Conservation (phyloP, 2,329 filamentous ascomycete genomes). For the Colletotrichum kahawae region DNA sequence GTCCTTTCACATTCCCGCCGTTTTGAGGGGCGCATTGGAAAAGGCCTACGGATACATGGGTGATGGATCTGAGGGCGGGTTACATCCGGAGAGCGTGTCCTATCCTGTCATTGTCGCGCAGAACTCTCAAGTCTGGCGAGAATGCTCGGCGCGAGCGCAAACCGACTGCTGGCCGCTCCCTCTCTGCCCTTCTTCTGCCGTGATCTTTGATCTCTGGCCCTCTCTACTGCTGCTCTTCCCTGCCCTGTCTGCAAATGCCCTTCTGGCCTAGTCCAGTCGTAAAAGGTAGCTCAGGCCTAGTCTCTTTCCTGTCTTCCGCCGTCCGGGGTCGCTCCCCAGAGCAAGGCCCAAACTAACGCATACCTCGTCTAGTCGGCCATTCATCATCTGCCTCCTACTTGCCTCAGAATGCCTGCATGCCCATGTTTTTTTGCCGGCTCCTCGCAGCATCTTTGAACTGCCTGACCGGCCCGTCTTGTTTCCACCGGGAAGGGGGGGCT, state of each 20-base stretch:
- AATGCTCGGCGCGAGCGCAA: neutral
- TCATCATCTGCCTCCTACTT: neutral
- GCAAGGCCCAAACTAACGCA: neutral
- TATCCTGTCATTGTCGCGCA: neutral
- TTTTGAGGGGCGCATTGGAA: neutral
- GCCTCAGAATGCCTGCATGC: neutral
- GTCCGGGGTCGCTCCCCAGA: neutral
- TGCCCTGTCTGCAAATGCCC: neutral
- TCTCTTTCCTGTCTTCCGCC: neutral
- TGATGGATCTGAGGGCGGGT: neutral
- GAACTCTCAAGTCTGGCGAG: neutral
- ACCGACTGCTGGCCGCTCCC: neutral
- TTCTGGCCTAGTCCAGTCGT: neutral
- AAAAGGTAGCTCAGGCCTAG: neutral
- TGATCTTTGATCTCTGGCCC: neutral
- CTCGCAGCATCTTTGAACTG: neutral
- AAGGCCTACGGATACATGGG: neutral
- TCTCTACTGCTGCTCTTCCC: neutral
- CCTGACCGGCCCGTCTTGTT: neutral
- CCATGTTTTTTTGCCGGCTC: neutral
- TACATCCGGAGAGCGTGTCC: constrained; percentile 10
- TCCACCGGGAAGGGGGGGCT: neutral
- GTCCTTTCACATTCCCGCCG: neutral
- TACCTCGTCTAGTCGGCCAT: neutral
- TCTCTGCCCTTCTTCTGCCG: neutral